Evolutionary conservation across 1,284 basidiomycete genomes (phyloP).

Genomic region (Dichomitus squalens): DNA sequence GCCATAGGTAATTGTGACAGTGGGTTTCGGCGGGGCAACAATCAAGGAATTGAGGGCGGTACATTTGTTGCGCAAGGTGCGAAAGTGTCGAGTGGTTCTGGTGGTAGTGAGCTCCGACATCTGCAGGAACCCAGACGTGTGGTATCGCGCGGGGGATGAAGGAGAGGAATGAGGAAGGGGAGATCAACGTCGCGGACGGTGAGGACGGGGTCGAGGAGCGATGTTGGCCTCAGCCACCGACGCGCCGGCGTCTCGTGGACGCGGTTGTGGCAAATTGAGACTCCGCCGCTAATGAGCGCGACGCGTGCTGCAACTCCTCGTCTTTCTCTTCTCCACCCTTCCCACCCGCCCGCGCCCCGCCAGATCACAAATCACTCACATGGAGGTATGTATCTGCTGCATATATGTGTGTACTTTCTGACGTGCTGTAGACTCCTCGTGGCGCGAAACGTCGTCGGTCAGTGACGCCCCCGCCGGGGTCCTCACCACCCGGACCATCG

Average conservation of each 20-base stretch:
- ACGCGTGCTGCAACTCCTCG: slow-evolving; percentile 25
- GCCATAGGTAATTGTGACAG: slow-evolving; percentile 31
- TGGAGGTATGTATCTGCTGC: slow-evolving; percentile 10
- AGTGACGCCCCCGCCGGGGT: slow-evolving; percentile 51
- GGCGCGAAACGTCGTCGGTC: slow-evolving; percentile 67
- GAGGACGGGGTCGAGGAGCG: not conserved
- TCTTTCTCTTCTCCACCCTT: slow-evolving; percentile 4
- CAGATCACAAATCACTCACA: not conserved
- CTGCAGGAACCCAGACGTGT: no score
- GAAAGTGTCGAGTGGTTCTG: slow-evolving; percentile 53
- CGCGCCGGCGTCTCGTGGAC: slow-evolving; percentile 16
- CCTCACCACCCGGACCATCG: slow-evolving; percentile 52
- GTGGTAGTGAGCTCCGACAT: slow-evolving; percentile 39
- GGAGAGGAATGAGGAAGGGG: not conserved
- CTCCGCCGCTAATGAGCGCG: slow-evolving; percentile 31
- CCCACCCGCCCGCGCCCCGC: not conserved
- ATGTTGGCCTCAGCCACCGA: slow-evolving; percentile 5
- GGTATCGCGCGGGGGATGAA: no score
- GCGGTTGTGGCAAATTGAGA: slow-evolving; percentile 30
- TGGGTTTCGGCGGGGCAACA: slow-evolving; percentile 19
- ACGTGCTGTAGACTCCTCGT: slow-evolving; percentile 27
- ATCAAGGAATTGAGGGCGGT: slow-evolving; percentile 37
- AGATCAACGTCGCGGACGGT: not conserved
- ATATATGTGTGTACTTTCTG: not conserved
- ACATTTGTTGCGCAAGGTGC: slow-evolving; percentile 58